Conservation (phyloP, 495 filamentous ascomycete species). For the Neurospora tetraspora region DNA sequence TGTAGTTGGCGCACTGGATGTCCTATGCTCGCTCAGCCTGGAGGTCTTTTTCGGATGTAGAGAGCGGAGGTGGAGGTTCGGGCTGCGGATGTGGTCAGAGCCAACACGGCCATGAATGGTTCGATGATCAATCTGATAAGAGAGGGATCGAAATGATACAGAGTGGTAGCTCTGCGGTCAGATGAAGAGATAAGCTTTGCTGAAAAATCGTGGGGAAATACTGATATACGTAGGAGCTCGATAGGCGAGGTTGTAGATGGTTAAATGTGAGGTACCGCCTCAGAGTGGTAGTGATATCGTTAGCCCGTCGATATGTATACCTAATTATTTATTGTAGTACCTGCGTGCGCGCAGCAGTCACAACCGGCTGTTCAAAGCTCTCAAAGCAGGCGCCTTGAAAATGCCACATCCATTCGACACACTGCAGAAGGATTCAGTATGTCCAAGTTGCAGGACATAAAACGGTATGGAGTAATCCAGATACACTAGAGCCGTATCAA, state of each 20-base stretch:
- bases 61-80: not conserved
- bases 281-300: not conserved
- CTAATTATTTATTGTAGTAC: not conserved
- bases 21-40: not conserved
- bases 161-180: not conserved
- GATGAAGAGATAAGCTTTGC: not conserved
- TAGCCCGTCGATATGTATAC: not conserved
- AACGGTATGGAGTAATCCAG: not conserved
- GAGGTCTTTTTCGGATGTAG: not conserved
- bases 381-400: not conserved
- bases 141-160: not conserved
- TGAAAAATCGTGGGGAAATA: not conserved
- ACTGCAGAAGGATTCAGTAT: not conserved
- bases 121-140: not conserved
- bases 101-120: not conserved
- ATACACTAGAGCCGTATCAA: not conserved
- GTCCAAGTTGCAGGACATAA: not conserved
- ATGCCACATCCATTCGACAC: not conserved
- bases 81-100: not conserved
- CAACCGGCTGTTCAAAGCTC: not conserved
- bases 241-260: not conserved
- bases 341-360: not conserved
- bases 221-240: not conserved
- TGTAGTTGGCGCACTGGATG: not conserved
- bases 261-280: not conserved